Evolutionary conservation across 73 alveolate species (phyloP).

Genomic region (Uronychia binucleata): DNA sequence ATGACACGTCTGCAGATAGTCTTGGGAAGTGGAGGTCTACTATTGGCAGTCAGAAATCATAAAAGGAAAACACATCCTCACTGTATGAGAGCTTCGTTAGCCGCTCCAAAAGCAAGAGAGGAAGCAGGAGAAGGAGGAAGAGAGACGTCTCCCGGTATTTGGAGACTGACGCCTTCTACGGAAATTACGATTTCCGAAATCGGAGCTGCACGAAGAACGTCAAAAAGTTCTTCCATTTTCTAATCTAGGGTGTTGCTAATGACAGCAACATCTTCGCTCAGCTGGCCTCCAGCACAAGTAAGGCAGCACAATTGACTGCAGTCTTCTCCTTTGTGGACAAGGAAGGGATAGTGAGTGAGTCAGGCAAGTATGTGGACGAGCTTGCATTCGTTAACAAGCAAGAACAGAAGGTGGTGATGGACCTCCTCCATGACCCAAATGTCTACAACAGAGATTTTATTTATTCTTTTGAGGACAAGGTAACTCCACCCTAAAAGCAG

Average conservation of each 20-base stretch:
- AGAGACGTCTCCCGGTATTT: neutral
- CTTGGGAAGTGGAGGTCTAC: conserved; percentile 44
- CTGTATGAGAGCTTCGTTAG: no score
- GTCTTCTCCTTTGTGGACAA: conserved; percentile 52
- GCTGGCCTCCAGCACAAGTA: conserved; percentile 18
- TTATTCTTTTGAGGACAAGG: neutral
- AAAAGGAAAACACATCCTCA: no score
- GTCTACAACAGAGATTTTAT: neutral
- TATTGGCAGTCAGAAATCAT: no score
- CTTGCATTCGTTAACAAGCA: conserved; percentile 32
- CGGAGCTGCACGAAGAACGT: conserved; percentile 31
- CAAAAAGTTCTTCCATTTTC: conserved; percentile 27
- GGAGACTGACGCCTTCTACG: conserved; percentile 24
- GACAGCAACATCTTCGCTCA: conserved; percentile 42
- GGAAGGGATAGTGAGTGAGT: conserved; percentile 55
- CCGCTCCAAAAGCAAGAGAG: neutral
- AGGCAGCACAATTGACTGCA: neutral
- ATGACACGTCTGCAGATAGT: no score
- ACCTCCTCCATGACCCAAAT: conserved; percentile 41
- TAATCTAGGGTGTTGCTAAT: conserved; percentile 19
- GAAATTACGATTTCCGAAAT: conserved; percentile 41
- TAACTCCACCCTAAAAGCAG: conserved; percentile 8
- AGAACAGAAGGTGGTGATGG: conserved; percentile 35
- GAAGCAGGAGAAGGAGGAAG: neutral
- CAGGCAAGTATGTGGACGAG: conserved; percentile 51